Percentiles rank a stretch among this genome's conserved stretches.
Evolutionary conservation across 768 basidiomycete genomes (phyloP).

Genomic region (Boletus subparvulus): DNA sequence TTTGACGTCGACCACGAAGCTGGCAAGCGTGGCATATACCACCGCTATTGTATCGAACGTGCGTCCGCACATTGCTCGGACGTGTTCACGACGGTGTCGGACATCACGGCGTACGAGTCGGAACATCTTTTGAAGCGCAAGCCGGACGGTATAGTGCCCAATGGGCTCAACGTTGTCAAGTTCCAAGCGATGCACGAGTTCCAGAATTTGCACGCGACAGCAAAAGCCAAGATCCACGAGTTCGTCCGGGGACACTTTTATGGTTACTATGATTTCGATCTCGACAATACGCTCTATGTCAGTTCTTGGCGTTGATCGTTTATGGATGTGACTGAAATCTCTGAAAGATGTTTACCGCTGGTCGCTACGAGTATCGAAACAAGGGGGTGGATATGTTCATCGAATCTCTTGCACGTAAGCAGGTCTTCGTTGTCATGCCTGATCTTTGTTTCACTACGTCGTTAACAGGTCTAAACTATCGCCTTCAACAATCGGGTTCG

Average conservation of each 20-base stretch:
- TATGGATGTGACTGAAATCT: constrained; percentile 1
- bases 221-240: constrained; percentile 98
- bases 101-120: constrained; percentile 96
- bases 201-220: constrained; percentile 88
- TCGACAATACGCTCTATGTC: constrained; percentile 87
- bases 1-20: constrained; percentile 99
- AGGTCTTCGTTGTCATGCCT: neutral
- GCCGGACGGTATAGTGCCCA: constrained; percentile 95
- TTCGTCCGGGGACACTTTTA: constrained; percentile 98
- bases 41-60: constrained; percentile 96
- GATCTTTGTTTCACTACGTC: neutral
- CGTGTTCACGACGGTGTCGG: constrained; percentile 97
- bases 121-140: constrained; percentile 97
- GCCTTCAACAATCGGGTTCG: constrained; percentile 61
- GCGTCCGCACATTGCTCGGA: constrained; percentile 93
- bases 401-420: constrained; percentile 85
- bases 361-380: constrained; percentile 97
- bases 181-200: constrained; percentile 99
- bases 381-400: constrained; percentile 99
- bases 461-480: constrained; percentile 52
- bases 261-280: constrained; percentile 94
- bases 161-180: constrained; percentile 97
- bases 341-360: constrained; percentile 93
- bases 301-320: constrained; percentile 22
- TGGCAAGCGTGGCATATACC: constrained; percentile 98